These are phyloP conservation scores for Ustilago tritici DNA, from an alignment of 1,284 basidiomycete genomes.

Conservation along the genomic window DNA sequence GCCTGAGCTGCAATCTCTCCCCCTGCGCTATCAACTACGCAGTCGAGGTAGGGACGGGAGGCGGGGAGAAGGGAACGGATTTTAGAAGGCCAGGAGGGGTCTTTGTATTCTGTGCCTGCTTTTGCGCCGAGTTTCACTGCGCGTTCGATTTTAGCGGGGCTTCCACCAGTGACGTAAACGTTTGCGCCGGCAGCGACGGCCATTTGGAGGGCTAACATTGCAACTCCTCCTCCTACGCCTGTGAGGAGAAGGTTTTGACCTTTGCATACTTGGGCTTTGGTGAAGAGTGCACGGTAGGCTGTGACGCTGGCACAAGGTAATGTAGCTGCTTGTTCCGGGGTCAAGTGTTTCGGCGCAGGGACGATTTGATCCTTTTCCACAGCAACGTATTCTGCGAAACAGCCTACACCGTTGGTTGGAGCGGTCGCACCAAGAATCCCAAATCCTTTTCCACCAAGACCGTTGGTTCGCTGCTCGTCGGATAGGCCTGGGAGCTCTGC, in stretches of 20 bases:
- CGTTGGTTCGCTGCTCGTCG: constrained; percentile 42
- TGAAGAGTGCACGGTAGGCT: constrained; percentile 83
- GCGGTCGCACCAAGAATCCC: constrained; percentile 61
- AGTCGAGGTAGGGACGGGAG: constrained; percentile 74
- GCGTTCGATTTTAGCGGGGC: constrained; percentile 77
- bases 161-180: constrained; percentile 85
- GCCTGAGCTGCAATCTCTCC: constrained; percentile 79
- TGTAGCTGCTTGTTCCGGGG: constrained; percentile 78
- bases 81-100: constrained; percentile 78
- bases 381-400: constrained; percentile 81
- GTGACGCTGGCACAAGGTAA: constrained; percentile 83
- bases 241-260: constrained; percentile 82
- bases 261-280: constrained; percentile 76
- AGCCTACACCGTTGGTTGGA: constrained; percentile 72
- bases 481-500: constrained; percentile 49
- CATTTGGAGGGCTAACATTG: constrained; percentile 80
- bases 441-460: constrained; percentile 59
- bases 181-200: constrained; percentile 81
- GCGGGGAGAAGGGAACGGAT: constrained; percentile 74
- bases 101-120: constrained; percentile 81
- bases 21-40: constrained; percentile 84
- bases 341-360: constrained; percentile 77
- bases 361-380: constrained; percentile 80
- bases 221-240: constrained; percentile 77
- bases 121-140: constrained; percentile 80